Conservation (phyloP, 176 grass and related monocot species). For the Cenchrus purpureus region DNA sequence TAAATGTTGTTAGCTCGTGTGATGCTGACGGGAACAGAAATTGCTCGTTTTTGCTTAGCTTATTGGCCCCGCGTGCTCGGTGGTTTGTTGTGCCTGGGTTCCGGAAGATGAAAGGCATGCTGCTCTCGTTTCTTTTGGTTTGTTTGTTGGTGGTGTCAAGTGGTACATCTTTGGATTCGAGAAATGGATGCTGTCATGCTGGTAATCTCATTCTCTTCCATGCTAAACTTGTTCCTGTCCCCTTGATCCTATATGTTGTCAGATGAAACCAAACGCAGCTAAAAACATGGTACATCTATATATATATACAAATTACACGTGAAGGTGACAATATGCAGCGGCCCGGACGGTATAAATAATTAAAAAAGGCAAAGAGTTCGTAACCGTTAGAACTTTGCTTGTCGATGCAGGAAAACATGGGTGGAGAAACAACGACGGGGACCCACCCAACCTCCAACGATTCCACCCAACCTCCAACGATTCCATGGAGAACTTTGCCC, state of each 20-base stretch:
- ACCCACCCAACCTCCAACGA: background rate
- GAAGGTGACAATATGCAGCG: background rate
- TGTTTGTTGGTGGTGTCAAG: background rate
- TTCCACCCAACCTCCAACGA: too few relatives aligned
- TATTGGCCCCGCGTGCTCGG: background rate
- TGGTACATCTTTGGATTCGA: background rate
- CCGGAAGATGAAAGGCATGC: background rate
- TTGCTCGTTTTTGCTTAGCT: constrained; percentile 13
- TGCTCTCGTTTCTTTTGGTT: background rate
- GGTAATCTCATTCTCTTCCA: too few relatives aligned
- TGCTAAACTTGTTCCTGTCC: too few relatives aligned
- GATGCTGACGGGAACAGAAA: constrained; percentile 8
- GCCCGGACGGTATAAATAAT: background rate
- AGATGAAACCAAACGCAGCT: background rate
- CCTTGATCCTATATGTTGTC: too few relatives aligned
- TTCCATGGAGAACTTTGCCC: too few relatives aligned
- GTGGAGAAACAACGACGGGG: background rate
- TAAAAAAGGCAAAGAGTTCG: background rate
- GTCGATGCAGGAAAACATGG: background rate
- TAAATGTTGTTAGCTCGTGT: constrained; percentile 39
- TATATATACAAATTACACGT: background rate
- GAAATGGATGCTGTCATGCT: background rate
- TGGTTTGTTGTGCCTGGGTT: background rate
- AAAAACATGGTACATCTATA: background rate
- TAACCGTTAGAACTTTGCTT: constrained; percentile 17